These are phyloP conservation scores for Nakazawaea siamensis DNA, from an alignment of 805 yeast species.

Conservation along the genomic window DNA sequence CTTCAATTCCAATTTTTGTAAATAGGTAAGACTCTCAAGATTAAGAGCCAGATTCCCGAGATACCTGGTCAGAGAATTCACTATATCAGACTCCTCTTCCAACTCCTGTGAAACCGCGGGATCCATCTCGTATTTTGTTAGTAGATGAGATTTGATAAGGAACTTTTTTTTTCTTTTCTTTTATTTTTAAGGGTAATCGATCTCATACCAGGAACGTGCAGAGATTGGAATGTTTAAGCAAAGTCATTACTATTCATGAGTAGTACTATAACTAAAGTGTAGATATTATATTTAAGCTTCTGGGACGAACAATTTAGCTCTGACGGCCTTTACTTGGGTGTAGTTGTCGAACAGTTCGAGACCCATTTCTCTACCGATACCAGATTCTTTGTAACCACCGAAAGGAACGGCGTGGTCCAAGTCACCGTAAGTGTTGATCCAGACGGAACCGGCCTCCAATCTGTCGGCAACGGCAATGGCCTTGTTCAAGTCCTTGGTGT, in stretches of 20 bases:
- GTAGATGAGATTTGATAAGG: too few species aligned
- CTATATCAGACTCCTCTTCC: conserved; percentile 5
- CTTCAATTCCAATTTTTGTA: conserved; percentile 4
- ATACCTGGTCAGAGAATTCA: conserved; percentile 2
- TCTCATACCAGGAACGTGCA: too few species aligned
- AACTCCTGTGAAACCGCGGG: background rate
- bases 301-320: conserved; percentile 30
- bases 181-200: too few species aligned
- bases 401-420: conserved; percentile 71
- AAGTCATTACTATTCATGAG: conserved; percentile 1
- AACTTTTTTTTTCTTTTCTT: too few species aligned
- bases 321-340: conserved; percentile 69
- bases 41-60: conserved; percentile 1
- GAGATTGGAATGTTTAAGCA: too few species aligned
- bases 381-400: conserved; percentile 76
- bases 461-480: conserved; percentile 57
- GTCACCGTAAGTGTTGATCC: conserved; percentile 77
- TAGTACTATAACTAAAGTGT: too few species aligned
- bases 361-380: conserved; percentile 87
- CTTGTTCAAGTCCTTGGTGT: conserved; percentile 53
- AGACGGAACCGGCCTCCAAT: conserved; percentile 68
- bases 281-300: conserved; percentile 15
- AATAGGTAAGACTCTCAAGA: conserved; percentile 1
- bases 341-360: conserved; percentile 67
- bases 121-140: too few species aligned